phyloP scores from a whole-genome alignment of 2,329 filamentous ascomycete genomes.

The Alternaria sp. region DNA sequence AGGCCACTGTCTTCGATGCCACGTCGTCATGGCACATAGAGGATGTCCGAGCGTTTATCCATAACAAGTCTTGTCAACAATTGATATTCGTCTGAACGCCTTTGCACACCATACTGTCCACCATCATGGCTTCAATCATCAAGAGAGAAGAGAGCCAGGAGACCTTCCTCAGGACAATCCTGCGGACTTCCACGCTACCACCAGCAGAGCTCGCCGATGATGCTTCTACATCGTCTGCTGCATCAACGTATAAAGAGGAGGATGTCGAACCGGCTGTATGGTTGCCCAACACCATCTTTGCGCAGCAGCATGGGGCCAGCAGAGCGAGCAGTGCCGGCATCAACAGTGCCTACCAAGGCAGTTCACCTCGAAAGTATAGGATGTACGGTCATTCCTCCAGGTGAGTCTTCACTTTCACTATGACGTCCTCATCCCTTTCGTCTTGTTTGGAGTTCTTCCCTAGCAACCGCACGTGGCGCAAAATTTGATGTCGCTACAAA shows the following conservation, averaged over 20 bases:
- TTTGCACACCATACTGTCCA: neutral
- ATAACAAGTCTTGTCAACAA: neutral
- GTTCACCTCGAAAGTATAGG: constrained; percentile 10
- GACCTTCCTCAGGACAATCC: constrained; percentile 2
- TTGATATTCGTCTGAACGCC: neutral
- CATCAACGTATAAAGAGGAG: neutral
- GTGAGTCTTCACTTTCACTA: neutral
- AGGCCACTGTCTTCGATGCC: neutral
- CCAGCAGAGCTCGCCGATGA: neutral
- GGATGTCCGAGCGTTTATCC: neutral
- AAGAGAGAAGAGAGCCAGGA: constrained; percentile 20
- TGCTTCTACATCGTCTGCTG: neutral
- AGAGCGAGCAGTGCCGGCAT: neutral
- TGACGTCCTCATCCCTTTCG: constrained; percentile 15
- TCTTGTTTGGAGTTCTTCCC: constrained; percentile 20
- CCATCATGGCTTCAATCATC: constrained; percentile 13
- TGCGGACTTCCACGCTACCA: neutral
- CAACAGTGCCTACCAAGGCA: constrained; percentile 3
- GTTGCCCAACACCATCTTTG: neutral
- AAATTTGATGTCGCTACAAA: constrained; percentile 11
- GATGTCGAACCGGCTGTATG: neutral
- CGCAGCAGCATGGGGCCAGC: neutral
- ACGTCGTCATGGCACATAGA: neutral
- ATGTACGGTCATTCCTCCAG: neutral
- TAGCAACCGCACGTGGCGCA: constrained; percentile 17